Evolutionary conservation across 2,329 filamentous ascomycete genomes (phyloP), one percentile per base, ranked within the genome.

Genomic region (Pseudohalonectria lignicola): DNA sequence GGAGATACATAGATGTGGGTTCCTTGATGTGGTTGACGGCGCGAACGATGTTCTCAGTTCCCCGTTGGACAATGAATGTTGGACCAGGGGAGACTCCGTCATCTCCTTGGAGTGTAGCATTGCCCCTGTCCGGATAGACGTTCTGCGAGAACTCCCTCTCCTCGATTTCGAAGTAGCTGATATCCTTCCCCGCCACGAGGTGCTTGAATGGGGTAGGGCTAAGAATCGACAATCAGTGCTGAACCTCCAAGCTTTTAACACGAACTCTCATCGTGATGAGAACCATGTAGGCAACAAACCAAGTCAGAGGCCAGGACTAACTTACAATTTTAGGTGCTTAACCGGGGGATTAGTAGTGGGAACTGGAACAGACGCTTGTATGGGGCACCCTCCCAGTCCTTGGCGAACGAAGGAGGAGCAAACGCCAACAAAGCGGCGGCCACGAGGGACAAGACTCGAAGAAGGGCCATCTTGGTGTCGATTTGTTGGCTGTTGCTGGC

Each of bases 41-140:
- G 25, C 72, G 61, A 6, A 76, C 65, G 3, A 76, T 62, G 3
- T 63, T 64, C 53, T 76, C 68, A 15, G 61, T 60, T 1, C 69
- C 69, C 40, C 57, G 54, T 6, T 60, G 56, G 42, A 74, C 60
- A 25, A 63, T 50, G 43, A 74, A 67, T 2, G 65, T 74, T 6
- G 71, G 71, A 0, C 73, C 73, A 6, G 72, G 71, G 4, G 61
- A 58, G 7, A 67, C 63, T 12, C 71, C 72, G 56, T 76, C 66
- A 43, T 75, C 76, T 6, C 72, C 71, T 17, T 55, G 48, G 8
- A 62, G 44, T 6, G 44, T 49, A 2, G 57, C 46, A 5, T 48
- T 41, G 0, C 45, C 33, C 15, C 60, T 56, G 43, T 54, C 50
- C 1, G 60, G 61, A 23, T 58, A 65, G 2, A 65, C 45, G 37